Evolutionary conservation across 2,329 filamentous ascomycete species (phyloP).

Genomic region (Alternaria sp.): DNA sequence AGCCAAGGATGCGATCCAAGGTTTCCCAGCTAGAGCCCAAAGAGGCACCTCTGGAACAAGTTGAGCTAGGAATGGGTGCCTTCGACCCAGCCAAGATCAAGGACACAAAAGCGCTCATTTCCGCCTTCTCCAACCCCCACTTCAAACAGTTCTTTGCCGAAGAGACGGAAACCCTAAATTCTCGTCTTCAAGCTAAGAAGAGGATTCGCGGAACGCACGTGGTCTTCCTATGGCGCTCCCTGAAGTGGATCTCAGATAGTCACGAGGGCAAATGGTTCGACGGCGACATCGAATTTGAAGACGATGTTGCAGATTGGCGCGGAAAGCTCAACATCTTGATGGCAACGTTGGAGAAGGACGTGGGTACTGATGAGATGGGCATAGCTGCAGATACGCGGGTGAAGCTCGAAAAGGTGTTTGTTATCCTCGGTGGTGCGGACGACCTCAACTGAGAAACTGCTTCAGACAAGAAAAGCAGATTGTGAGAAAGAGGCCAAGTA

Average conservation of each 20-base stretch:
- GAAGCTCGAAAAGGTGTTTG: not conserved
- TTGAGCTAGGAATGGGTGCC: not conserved
- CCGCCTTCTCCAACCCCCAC: not conserved
- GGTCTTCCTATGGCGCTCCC: not conserved
- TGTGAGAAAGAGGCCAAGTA: too few species aligned
- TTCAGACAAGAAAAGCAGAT: not conserved
- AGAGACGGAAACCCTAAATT: not conserved
- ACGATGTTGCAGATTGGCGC: conserved; percentile 3
- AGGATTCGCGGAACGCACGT: not conserved
- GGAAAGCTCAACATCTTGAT: not conserved
- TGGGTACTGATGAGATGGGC: not conserved
- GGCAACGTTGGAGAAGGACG: not conserved
- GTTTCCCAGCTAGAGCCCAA: not conserved
- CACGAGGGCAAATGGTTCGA: not conserved
- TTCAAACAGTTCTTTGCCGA: not conserved
- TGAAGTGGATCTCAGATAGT: not conserved
- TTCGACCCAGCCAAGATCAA: not conserved
- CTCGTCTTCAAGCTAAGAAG: not conserved
- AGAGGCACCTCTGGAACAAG: not conserved
- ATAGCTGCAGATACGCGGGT: not conserved
- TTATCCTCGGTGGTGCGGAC: not conserved
- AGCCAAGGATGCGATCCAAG: fast-evolving
- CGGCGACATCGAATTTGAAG: not conserved
- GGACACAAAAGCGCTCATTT: not conserved
- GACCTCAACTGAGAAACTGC: not conserved